phyloP scores from a whole-genome alignment of 805 yeast species.

The Saturnispora halmiae region DNA sequence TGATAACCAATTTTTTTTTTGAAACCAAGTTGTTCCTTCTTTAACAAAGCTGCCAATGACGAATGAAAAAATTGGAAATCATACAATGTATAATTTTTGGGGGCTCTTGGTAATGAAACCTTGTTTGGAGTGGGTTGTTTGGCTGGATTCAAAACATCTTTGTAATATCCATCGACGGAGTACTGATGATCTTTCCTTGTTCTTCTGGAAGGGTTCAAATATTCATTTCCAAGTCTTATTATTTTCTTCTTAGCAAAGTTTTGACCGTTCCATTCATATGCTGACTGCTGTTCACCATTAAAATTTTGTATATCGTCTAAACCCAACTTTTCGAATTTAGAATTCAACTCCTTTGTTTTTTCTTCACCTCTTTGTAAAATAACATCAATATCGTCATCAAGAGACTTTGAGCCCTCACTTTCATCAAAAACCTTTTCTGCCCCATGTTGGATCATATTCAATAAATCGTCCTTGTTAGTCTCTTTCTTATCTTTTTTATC shows the following conservation, averaged over 20 bases:
- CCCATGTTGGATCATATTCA: conserved; percentile 96
- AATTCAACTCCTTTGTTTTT: conserved; percentile 70
- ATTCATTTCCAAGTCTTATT: conserved; percentile 36
- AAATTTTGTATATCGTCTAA: conserved; percentile 90
- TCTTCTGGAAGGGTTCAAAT: conserved; percentile 71
- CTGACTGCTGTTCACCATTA: conserved; percentile 63
- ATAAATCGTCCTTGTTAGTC: conserved; percentile 68
- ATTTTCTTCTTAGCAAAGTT: conserved; percentile 60
- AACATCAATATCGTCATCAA: conserved; percentile 61
- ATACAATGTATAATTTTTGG: conserved; percentile 53
- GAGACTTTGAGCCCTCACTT: conserved; percentile 18
- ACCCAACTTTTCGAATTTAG: conserved; percentile 77
- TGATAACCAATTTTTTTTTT: conserved; percentile 52
- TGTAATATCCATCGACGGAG: conserved; percentile 67
- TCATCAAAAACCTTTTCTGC: conserved; percentile 78
- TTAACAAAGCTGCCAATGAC: conserved; percentile 43
- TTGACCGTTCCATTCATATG: conserved; percentile 96
- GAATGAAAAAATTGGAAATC: conserved; percentile 69
- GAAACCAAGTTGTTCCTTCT: conserved; percentile 55
- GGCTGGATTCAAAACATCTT: conserved; percentile 47
- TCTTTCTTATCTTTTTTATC: conserved; percentile 27
- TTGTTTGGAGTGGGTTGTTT: conserved; percentile 27
- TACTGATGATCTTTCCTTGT: conserved; percentile 73
- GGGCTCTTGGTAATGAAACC: conserved; percentile 44
- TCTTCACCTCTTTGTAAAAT: conserved; percentile 74